Base-by-base conservation (phyloP, 768 basidiomycete species). In the Coprinellus aureogranulatus region DNA sequence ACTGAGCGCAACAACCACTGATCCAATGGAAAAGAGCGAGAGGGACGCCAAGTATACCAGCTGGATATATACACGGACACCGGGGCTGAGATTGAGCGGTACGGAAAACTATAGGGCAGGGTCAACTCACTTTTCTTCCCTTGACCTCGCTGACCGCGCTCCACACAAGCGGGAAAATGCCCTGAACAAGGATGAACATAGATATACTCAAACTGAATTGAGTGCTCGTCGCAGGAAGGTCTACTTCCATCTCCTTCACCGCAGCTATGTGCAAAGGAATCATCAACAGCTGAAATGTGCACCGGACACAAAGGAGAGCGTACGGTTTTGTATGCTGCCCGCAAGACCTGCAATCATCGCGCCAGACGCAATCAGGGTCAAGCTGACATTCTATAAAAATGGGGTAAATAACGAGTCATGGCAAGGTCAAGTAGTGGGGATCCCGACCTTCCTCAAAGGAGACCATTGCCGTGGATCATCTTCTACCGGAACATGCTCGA, bases 151-250 rank as follows among this genome's bases (percentile, higher is more conserved):
- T 87, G 25, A 87, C 71, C 0, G 83, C 80, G 54, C 78, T 81
- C 90, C 90, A 91, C 3, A 87, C 34, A 11, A 89, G 63, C 0
- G 90, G 91, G 53, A 85, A 70, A 11, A 73, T 68, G 2, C 91
- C 90, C 68, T 92, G 91, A 11, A 89, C 63, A 2, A 86, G 70
- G 57, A 90, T 88, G 68, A 89, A 92, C n/a, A 87, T 59, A 0
- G 89, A 86, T 14, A 92, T 72, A 58, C 81, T 82, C 68, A 84
- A 75, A 59, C 88, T 86, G 57, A 93, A 85, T 60, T 89, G 78
- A 11, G 77, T 69, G 49, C 77, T 73, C 0, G 82, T 82, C 1
- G 90, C 85, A 44, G 81, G 79, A 37, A 92, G 75, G 20, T 88
- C 77, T 2, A 61, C 61, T 61, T 86, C 77, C 71, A 90, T 85